Evolutionary conservation across 306 rosid species (phyloP), one percentile per base, ranked within the genome.

Genomic region (Hippophae tibetana): DNA sequence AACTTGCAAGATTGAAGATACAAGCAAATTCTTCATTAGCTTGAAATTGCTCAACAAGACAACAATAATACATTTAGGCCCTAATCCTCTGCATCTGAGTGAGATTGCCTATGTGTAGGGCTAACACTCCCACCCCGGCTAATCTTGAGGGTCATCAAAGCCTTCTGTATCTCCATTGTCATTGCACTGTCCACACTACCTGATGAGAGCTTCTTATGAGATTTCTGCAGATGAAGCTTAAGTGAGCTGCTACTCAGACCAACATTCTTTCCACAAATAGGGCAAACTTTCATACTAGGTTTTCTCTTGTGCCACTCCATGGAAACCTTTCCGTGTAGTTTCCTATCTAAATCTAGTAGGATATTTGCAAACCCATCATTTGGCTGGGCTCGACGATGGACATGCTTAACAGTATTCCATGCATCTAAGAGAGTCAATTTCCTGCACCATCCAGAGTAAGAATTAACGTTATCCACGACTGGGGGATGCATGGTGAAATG

Each of bases 171-270:
- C 61, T 89, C 97, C 93, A 88, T 88, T 43, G 84, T 85, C 90
- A 88, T 85, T 70, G 93, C 96, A 64, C 96, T 88, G 50, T 92
- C 99, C 42, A 88, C 96, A 13, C 96, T 92, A 7, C 99, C 96
- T 7, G 96, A 92, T 6, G 95, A 92, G 10, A 92, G 72, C 72
- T 84, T 88, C 74, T 72, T 86, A 69, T 92, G 99, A 42, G 95
- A 78, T 67, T 88, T 92, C 73, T 92, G 97, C 72, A 86, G 44
- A 74, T 92, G 99, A 44, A 92, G 90, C 74, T 86, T 92, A 13
- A 88, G 89, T 12, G 97, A 92, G 74, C 96, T 86, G 74, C 96
- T 92, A 73, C 99, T 92, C 52, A 92, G 85, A 45, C 99, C 99
- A 0, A 83, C 95, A 63, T 80, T 86, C 82, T 84, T 81, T 57